Evolutionary conservation across 257 asterid species (phyloP), one percentile per base, ranked within the genome.

Genomic region (Solanum medicagineum): DNA sequence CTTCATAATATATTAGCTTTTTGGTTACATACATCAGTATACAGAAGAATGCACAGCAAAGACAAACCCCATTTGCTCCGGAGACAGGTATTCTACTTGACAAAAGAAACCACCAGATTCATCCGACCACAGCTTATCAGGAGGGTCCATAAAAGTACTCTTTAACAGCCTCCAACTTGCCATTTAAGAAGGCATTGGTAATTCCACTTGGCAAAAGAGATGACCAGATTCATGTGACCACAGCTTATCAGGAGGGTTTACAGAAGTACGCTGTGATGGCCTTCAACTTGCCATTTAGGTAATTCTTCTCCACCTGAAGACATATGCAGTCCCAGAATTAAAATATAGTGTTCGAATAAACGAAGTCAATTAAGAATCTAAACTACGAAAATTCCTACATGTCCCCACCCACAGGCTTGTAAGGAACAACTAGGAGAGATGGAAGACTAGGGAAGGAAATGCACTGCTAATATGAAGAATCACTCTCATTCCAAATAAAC

Each of bases 271-370:
- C 99, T 4, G 99, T 97, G 51, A 95, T 88, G 22, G 94, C 98
- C 91, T 97, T 97, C 89, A 97, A 81, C 88, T 91, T 91, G 71
- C 92, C 95, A 83, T 97, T 97, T 84, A 92, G 87, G 89, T 84
- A 92, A 89, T 94, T 95, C 92, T 84, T 93, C 90, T 97, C 99
- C 85, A 97, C 98, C 99, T 95, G 91, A 84, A 86, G 80, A 73
- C 63, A 80, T 36, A 20, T 14, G 79, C 45, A 51, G 7, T 44
- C 2, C 65, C 56, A 13, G 53, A 60, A 40, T 70, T 24, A 20
- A 45, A 7, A 59, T 54, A 44, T 7, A 74, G 81, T 4, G 13
- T 17, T 22, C 3, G 26, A 10, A 0, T 83, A 51, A 10, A 26
- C 40, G 5, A 36, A 75, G 80, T 80, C 82, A 85, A 45, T 66